Base-by-base conservation (phyloP, 2,329 filamentous ascomycete species). In the Aureobasidium lini region DNA sequence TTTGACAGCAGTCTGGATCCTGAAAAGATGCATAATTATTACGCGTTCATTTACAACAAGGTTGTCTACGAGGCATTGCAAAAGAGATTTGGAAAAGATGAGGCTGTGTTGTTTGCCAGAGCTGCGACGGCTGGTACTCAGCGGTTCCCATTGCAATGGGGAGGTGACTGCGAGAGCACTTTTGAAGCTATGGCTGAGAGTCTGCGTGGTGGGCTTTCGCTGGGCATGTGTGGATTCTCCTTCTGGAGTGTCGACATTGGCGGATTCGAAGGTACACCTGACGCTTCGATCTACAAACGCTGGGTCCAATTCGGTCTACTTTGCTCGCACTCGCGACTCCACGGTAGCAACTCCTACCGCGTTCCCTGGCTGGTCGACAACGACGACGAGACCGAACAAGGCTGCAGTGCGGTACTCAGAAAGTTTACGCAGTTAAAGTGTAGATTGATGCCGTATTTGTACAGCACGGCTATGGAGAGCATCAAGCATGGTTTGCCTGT, bases 241-340 rank as follows among this genome's bases (percentile, higher is more conserved):
- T 88, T 84, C 72, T 88, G 85, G 85, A 84, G 83, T 36, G 84
- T 82, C 63, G 86, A 88, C 67, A 88, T 88, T 64, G 85, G 86
- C 50, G 86, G 85, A 0, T 88, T 90, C 65, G 87, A 90, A 67
- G 87, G 87, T 2, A 80, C 73, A 4, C 86, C 87, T 0, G 63
- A 69, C 48, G 3, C 79, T 78, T 2, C 84, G 83, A 81, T 90
- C 65, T 90, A 90, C 73, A 90, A 89, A 74, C 83, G 87, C 50
- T 90, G 87, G 87, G 85, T 89, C 6, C 85, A 85, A n/a, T 88
- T 89, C 70, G 87, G 87, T 0, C 77, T 89, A 1, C 73, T 90
- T 42, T 88, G 85, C 64, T 83, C 82, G 9, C 87, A 90, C 70
- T 87, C 84, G 39, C 80, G 86, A 13, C 77, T 90, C 10, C 87